Conservation (phyloP, 192 early-diverging fungal genomes). For the Backusella morwellensis region DNA sequence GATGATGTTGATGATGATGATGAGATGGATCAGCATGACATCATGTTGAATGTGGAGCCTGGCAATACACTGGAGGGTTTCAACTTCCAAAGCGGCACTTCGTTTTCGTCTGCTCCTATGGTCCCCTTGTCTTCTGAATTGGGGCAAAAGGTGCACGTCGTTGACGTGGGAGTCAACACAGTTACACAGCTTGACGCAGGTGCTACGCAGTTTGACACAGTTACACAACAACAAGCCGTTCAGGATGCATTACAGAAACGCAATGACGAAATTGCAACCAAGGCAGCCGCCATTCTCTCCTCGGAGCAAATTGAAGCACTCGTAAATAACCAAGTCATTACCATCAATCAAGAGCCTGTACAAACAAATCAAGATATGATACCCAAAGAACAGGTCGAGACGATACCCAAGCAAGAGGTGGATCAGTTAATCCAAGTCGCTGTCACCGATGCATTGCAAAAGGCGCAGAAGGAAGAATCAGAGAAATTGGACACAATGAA, state of each 20-base stretch:
- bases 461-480: background rate
- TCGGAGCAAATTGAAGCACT: background rate
- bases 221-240: background rate
- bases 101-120: background rate
- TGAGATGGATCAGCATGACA: background rate
- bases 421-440: background rate
- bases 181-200: background rate
- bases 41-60: background rate
- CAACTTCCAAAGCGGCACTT: background rate
- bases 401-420: background rate
- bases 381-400: background rate
- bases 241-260: background rate
- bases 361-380: background rate
- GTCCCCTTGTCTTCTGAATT: conserved; percentile 21
- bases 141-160: background rate
- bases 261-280: background rate
- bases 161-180: conserved; percentile 23
- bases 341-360: background rate
- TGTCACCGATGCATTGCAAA: background rate
- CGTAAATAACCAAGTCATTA: background rate
- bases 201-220: background rate
- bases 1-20: background rate
- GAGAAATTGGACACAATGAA: background rate
- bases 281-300: background rate
- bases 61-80: background rate